Evolutionary conservation across 2,329 filamentous ascomycete species (phyloP).

Genomic region (Talaromyces sp.): DNA sequence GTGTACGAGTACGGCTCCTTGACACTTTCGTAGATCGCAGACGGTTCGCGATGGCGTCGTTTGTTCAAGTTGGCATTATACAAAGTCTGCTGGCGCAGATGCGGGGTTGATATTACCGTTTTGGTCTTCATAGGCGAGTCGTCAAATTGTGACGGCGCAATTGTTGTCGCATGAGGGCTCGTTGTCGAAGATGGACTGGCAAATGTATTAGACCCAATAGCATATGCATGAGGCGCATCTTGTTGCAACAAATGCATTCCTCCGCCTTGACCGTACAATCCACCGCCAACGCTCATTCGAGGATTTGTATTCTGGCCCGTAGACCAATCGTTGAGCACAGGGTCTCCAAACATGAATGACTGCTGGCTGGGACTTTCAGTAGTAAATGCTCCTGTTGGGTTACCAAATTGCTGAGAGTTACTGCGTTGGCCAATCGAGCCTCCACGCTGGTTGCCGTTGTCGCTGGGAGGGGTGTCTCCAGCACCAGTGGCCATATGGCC

Average conservation of each 20-base stretch:
- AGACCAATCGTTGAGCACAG: constrained; percentile 46
- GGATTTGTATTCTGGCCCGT: constrained; percentile 29
- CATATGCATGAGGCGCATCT: constrained; percentile 56
- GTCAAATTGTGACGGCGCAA: constrained; percentile 29
- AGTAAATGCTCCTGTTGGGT: constrained; percentile 37
- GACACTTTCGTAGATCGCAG: constrained; percentile 81
- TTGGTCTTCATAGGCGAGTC: constrained; percentile 33
- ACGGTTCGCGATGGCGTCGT: constrained; percentile 65
- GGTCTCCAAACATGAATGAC: constrained; percentile 46
- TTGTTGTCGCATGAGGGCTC: constrained; percentile 49
- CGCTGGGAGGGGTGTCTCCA: constrained; percentile 71
- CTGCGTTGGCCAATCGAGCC: constrained; percentile 44
- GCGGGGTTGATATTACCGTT: constrained; percentile 42
- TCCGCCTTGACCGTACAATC: constrained; percentile 34
- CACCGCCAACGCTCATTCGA: constrained; percentile 29
- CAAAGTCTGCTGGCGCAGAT: constrained; percentile 40
- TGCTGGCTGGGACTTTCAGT: constrained; percentile 45
- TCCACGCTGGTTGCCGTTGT: constrained; percentile 47
- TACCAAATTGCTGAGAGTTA: constrained; percentile 40
- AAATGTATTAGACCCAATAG: constrained; percentile 56
- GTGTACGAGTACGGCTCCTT: constrained; percentile 91
- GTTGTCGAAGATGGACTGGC: constrained; percentile 57
- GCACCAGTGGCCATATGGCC: constrained; percentile 93
- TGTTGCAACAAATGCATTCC: constrained; percentile 40
- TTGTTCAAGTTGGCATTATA: constrained; percentile 33